These are phyloP conservation scores for Nasturtium officinale DNA, from an alignment of 345 rosid species.

Conservation along the genomic window DNA sequence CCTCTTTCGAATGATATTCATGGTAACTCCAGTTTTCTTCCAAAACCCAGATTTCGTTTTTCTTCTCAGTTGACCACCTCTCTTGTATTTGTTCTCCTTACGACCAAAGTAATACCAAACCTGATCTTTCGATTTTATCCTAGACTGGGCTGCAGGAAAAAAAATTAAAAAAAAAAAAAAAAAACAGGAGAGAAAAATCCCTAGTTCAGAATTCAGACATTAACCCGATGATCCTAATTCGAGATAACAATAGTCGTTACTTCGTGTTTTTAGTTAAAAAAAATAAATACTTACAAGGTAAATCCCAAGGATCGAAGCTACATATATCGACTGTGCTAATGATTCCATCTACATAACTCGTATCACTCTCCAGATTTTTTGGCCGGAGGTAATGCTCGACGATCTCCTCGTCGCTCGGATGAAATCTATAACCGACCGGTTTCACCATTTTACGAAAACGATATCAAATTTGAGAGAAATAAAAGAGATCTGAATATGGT, in stretches of 20 bases:
- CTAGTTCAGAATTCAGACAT: neutral
- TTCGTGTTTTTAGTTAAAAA: neutral
- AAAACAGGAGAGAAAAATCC: too few relatives aligned
- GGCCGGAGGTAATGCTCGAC: slow-evolving; percentile 38
- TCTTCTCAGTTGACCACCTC: slow-evolving; percentile 14
- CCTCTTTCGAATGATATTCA: slow-evolving; percentile 13
- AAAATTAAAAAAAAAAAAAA: too few relatives aligned
- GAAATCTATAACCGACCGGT: slow-evolving; percentile 48
- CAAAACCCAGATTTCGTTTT: slow-evolving; percentile 18
- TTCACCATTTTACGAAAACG: neutral
- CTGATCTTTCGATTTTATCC: neutral
- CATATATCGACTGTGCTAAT: slow-evolving; percentile 50
- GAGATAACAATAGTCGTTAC: neutral
- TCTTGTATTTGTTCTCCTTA: slow-evolving; percentile 27
- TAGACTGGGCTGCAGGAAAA: neutral
- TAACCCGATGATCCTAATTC: neutral
- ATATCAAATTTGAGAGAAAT: neutral
- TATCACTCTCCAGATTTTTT: slow-evolving; percentile 34
- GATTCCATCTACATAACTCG: slow-evolving; percentile 3
- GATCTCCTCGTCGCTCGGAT: slow-evolving; percentile 53
- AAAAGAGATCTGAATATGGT: neutral
- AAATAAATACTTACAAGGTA: slow-evolving; percentile 43
- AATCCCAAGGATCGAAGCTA: slow-evolving; percentile 52
- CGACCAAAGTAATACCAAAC: slow-evolving; percentile 12
- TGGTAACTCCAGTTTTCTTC: slow-evolving; percentile 40